Conservation (phyloP, 805 yeast genomes). For the Yarrowia sp. region DNA sequence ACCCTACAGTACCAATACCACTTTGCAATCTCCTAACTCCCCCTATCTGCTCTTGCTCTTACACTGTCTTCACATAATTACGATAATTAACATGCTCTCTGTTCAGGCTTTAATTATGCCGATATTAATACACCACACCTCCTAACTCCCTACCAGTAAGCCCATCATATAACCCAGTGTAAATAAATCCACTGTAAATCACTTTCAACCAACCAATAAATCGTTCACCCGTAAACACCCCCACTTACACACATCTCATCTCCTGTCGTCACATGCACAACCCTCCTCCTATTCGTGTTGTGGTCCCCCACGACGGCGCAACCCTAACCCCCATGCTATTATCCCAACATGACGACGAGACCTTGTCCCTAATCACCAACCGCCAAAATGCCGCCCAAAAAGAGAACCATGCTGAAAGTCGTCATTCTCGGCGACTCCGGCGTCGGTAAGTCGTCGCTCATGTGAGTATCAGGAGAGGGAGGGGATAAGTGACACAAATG, state of each 20-base stretch:
- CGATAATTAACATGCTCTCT: no score
- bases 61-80: no score
- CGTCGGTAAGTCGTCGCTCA: slow-evolving; percentile 93
- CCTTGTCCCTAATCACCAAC: neutral
- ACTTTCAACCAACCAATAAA: no score
- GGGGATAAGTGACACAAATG: no score
- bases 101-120: no score
- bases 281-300: neutral
- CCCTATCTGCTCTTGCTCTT: no score
- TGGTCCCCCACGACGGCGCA: neutral
- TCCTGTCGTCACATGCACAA: slow-evolving; percentile 1
- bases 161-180: no score
- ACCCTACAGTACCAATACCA: no score
- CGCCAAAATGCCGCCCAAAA: slow-evolving; percentile 30
- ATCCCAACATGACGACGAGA: slow-evolving; percentile 16
- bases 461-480: slow-evolving; percentile 42
- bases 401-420: slow-evolving; percentile 56
- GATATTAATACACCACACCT: neutral
- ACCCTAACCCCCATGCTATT: slow-evolving; percentile 7
- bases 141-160: neutral
- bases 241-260: no score
- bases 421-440: slow-evolving; percentile 96
- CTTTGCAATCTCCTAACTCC: no score
- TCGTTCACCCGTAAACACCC: no score
- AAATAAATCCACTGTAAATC: no score